Evolutionary conservation across 177 flowering plant species (phyloP).

Genomic region (Vitis hybrid): DNA sequence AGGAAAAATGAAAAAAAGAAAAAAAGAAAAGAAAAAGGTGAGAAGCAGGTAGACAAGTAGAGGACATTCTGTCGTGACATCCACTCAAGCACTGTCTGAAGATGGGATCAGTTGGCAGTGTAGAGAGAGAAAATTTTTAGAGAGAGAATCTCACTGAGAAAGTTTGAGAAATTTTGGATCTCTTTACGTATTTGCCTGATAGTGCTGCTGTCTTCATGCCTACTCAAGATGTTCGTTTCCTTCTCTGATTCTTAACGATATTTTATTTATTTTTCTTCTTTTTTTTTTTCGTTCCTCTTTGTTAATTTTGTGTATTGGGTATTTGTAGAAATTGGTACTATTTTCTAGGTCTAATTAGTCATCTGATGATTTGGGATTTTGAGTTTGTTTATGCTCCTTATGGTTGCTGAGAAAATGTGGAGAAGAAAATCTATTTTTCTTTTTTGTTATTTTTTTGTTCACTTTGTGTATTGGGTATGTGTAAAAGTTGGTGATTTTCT

Average conservation of each 20-base stretch:
- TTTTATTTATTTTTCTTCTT: no score
- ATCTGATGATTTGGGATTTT: no score
- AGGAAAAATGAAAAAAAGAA: background rate
- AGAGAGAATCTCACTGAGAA: background rate
- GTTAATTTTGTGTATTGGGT: no score
- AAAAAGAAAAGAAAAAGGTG: background rate
- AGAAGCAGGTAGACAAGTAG: background rate
- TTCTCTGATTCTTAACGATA: background rate
- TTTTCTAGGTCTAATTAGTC: no score
- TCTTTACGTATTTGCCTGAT: background rate
- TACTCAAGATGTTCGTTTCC: background rate
- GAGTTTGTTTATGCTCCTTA: no score
- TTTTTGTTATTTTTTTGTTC: no score
- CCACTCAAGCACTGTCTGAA: background rate
- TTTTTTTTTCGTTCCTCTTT: no score
- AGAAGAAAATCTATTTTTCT: no score
- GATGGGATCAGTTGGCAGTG: background rate
- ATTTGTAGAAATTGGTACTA: no score
- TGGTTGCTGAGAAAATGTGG: no score
- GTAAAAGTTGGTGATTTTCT: no score
- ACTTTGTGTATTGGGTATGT: no score
- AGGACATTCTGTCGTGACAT: slow-evolving; percentile 3
- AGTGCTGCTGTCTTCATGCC: background rate
- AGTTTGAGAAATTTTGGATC: background rate
- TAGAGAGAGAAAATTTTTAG: background rate